Conservation (phyloP, 2,329 filamentous ascomycete species). For the Cladosporium cucumerinum region DNA sequence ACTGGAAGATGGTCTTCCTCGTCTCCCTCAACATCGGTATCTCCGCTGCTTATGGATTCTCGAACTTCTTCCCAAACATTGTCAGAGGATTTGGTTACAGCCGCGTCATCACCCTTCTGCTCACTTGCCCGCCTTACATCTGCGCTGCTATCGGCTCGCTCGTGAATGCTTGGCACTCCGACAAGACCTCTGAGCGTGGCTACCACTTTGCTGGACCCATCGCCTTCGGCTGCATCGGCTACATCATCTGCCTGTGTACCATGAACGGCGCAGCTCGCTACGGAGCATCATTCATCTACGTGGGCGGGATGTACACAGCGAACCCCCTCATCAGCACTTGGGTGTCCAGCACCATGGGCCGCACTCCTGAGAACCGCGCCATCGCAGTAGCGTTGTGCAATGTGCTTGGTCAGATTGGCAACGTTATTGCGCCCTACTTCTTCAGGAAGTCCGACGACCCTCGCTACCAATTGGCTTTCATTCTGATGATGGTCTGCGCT, state of each 20-base stretch:
- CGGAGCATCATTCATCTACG: slow-evolving; percentile 34
- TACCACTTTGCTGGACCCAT: slow-evolving; percentile 24
- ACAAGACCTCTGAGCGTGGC: slow-evolving; percentile 41
- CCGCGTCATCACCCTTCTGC: slow-evolving; percentile 31
- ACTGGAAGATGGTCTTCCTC: slow-evolving; percentile 12
- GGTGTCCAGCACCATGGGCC: slow-evolving; percentile 34
- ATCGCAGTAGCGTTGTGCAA: slow-evolving; percentile 38
- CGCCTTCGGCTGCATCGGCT: slow-evolving; percentile 9
- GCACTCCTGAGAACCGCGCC: slow-evolving; percentile 41
- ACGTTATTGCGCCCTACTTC: slow-evolving; percentile 43
- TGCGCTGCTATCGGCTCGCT: slow-evolving; percentile 28
- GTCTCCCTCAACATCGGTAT: slow-evolving; percentile 7
- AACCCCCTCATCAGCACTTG: slow-evolving; percentile 39
- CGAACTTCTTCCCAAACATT: slow-evolving; percentile 11
- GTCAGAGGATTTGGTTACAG: slow-evolving; percentile 34
- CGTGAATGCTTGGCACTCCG: slow-evolving; percentile 35
- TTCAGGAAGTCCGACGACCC: slow-evolving; percentile 27
- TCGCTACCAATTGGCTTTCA: slow-evolving; percentile 16
- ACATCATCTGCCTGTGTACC: slow-evolving; percentile 7
- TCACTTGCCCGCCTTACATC: slow-evolving; percentile 36
- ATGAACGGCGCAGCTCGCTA: slow-evolving; percentile 23
- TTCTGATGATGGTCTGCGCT: slow-evolving; percentile 18
- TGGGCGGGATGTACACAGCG: slow-evolving; percentile 34
- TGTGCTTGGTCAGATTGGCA: slow-evolving; percentile 38
- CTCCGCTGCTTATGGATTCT: slow-evolving; percentile 11